A percentile compares a stretch with the other conserved stretches of the same genome.
Conservation (phyloP, 108 stramenopile genomes). For the Skeletonema grethae region DNA sequence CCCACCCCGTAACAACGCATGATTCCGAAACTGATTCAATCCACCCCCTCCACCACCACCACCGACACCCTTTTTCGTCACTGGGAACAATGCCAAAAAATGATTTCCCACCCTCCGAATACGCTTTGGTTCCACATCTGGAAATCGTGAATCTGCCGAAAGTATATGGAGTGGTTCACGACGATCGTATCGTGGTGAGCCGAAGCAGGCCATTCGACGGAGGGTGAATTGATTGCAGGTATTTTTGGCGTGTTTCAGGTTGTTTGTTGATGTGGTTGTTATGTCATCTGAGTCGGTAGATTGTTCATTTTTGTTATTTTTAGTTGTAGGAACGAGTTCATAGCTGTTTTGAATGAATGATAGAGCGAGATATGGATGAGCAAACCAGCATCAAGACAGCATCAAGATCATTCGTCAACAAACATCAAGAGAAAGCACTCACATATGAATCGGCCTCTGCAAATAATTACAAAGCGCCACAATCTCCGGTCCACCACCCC, state of each 20-base stretch:
- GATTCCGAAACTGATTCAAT: constrained; percentile 12
- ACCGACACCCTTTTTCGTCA: neutral
- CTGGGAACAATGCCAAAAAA: constrained; percentile 90
- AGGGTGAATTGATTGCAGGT: constrained; percentile 65
- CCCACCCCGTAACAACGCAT: constrained; percentile 32
- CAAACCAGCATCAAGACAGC: neutral
- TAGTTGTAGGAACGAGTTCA: constrained; percentile 26
- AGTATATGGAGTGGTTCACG: constrained; percentile 76
- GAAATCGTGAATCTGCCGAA: constrained; percentile 87
- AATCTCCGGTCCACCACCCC: constrained; percentile 98
- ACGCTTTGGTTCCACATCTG: constrained; percentile 77
- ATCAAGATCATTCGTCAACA: no score
- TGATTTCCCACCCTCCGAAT: constrained; percentile 87
- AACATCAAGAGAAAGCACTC: constrained; percentile 46
- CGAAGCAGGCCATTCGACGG: constrained; percentile 93
- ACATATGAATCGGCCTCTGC: constrained; percentile 93
- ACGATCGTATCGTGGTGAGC: constrained; percentile 86
- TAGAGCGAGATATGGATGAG: neutral
- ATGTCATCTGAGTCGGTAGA: neutral
- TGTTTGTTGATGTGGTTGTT: constrained; percentile 19
- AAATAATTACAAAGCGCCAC: constrained; percentile 93
- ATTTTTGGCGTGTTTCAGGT: constrained; percentile 3
- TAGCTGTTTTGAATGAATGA: constrained; percentile 3
- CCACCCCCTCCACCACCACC: neutral
- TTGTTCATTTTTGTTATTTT: neutral